Evolutionary conservation across 768 basidiomycete genomes (phyloP).

Genomic region (Xerocomellus intermedius): DNA sequence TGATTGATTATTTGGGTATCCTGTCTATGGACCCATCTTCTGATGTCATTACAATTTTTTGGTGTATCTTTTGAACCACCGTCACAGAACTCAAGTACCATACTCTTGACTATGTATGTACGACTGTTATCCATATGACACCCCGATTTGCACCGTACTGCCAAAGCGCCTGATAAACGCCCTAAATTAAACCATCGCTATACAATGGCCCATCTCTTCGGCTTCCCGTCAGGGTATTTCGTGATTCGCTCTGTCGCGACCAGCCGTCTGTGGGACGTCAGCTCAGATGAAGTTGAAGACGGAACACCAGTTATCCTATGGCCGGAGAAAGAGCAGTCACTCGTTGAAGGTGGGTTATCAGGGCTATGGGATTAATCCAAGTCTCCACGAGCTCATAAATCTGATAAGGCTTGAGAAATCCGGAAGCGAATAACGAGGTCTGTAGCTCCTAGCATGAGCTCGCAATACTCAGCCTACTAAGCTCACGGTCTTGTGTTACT

Average conservation of each 20-base stretch:
- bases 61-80: not conserved
- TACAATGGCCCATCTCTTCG: constrained; percentile 26
- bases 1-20: not conserved
- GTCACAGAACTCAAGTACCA: no score
- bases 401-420: constrained; percentile 58
- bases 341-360: constrained; percentile 66
- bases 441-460: constrained; percentile 3
- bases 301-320: constrained; percentile 56
- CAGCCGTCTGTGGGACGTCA: constrained; percentile 37
- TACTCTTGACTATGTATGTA: no score
- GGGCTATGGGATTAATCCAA: not conserved
- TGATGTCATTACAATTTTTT: not conserved
- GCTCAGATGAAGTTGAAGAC: constrained; percentile 33
- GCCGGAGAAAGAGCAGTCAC: constrained; percentile 70
- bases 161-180: constrained; percentile 1
- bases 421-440: constrained; percentile 74
- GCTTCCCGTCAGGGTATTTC: constrained; percentile 42
- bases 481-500: not conserved
- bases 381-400: constrained; percentile 12
- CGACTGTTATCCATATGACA: no score
- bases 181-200: not conserved
- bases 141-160: not conserved
- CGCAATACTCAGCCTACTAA: not conserved
- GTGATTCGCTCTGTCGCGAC: constrained; percentile 38
- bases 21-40: not conserved